Evolutionary conservation across 2,329 filamentous ascomycete genomes (phyloP).

Genomic region (Aphanocladium album): DNA sequence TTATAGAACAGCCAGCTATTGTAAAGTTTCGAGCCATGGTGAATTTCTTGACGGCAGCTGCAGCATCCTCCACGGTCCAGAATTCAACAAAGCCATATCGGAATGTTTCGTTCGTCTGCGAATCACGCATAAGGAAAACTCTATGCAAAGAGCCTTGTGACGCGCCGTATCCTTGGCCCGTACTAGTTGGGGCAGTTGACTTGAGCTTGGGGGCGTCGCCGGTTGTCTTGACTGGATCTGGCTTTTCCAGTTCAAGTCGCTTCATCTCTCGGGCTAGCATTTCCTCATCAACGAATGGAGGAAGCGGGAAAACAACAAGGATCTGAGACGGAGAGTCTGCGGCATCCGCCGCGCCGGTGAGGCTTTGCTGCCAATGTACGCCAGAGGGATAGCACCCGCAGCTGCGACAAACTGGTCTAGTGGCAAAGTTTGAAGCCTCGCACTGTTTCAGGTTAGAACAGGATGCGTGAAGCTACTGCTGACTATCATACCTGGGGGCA

Average conservation of each 20-base stretch:
- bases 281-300: conserved; percentile 65
- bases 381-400: conserved; percentile 29
- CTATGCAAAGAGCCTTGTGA: conserved; percentile 69
- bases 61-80: conserved; percentile 68
- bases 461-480: background rate
- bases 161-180: conserved; percentile 61
- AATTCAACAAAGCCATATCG: conserved; percentile 84
- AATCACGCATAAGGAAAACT: conserved; percentile 71
- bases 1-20: conserved; percentile 67
- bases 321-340: conserved; percentile 64
- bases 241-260: conserved; percentile 63
- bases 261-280: conserved; percentile 67
- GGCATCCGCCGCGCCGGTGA: conserved; percentile 46
- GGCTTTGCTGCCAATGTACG: conserved; percentile 28
- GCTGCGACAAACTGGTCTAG: conserved; percentile 33
- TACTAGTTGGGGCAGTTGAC: conserved; percentile 51
- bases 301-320: conserved; percentile 66
- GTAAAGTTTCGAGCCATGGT: conserved; percentile 70
- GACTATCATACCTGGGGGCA: conserved; percentile 27
- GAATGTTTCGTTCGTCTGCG: conserved; percentile 66
- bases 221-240: conserved; percentile 39
- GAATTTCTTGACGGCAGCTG: conserved; percentile 67
- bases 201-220: conserved; percentile 51
- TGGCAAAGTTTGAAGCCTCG: conserved; percentile 35
- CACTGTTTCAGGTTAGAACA: conserved; percentile 28